Base-by-base conservation (phyloP, 768 basidiomycete species). In the Boletus tomentosulus region DNA sequence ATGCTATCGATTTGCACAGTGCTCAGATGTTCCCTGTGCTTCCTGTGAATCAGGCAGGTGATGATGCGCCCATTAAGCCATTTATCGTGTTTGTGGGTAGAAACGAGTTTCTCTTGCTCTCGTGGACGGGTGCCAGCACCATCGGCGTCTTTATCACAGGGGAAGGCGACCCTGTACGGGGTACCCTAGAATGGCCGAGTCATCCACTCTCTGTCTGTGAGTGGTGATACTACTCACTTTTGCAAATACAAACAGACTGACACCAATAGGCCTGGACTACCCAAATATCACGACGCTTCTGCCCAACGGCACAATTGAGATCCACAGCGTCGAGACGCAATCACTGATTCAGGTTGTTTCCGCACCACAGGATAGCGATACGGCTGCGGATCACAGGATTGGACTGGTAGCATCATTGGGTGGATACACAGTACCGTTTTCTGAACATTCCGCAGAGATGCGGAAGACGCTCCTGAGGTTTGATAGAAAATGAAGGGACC, bases 71-170 rank as follows among this genome's bases (percentile, higher is more conserved):
- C 9, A 73, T 85, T 22, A 82, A 84, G 38, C 91, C 92, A 0
- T 81, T 80, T 25, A 90, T 96, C 46, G 82, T 84, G 1, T 82
- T 92, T 24, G 80, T 95, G 25, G 77, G 79, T 34, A 82, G 82
- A 30, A 82, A 80, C 58, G 94, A 97, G 68, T 97, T 94, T 60
- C 78, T 98, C 41, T 77, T 97, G 22, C 75, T 92, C 15, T 89
- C 89, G 2, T 94, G 87, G 81, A 93, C 86, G 1, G 95, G 91
- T 13, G 72, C 76, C 4, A 83, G 80, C 49, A 89, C 90, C 0
- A 74, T 98, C 38, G 95, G 95, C 0, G 73, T 98, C 10, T 98
- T 98, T 61, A 77, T 98, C 58, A 91, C 81, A 13, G 81, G 84
- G 0, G 80, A 83, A 2, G 94, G 92, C 0, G 93, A 96, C 68